Base-by-base conservation (phyloP, 2,329 filamentous ascomycete genomes). In the Paraconiothyrium brasiliense region DNA sequence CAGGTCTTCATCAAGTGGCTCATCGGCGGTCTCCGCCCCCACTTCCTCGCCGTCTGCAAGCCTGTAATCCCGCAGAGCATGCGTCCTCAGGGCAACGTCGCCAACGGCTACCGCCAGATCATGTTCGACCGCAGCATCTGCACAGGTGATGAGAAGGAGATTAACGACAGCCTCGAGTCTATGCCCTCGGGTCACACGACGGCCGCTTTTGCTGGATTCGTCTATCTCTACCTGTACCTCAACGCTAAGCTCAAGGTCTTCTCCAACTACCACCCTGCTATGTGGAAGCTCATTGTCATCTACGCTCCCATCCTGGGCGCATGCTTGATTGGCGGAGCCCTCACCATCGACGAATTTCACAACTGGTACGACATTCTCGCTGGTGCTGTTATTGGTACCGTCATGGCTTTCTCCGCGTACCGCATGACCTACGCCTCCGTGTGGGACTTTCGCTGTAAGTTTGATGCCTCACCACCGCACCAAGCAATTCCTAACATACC, bases 231-330 rank as follows among this genome's bases (percentile, higher is more conserved):
- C 67, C 81, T 93, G 1, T 93, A 92, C 79, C 85, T 93, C 48
- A 93, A 93, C 76, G 90, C 89, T 51, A 93, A 93, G 81, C 84
- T 93, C 67, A 93, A 92, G 83, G 85, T 92, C 59, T 92, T 89
- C 69, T 81, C 86, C 65, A 90, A 92, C 81, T 90, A 90, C 74
- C 90, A 92, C 72, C 87, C 90, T 0, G 83, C 87, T 13, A 87
- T 92, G 84, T 92, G 90, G 90, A 92, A 92, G 79, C 78, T 92
- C 13, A 81, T 90, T 35, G 84, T 83, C 16, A 80, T 87, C 27
- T 90, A 90, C 69, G 84, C 86, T 0, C 90, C 91, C 0, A 78
- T 93, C 2, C 85, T 93, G 0, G 89, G 87, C 2, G 90, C 90
- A 0, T 83, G 83, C 2, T 80, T 93, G 2, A 91, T 93, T 47